Evolutionary conservation across 495 filamentous ascomycete genomes (phyloP), one percentile per base, ranked within the genome.

Genomic region (Friedmanniomyces simplex): DNA sequence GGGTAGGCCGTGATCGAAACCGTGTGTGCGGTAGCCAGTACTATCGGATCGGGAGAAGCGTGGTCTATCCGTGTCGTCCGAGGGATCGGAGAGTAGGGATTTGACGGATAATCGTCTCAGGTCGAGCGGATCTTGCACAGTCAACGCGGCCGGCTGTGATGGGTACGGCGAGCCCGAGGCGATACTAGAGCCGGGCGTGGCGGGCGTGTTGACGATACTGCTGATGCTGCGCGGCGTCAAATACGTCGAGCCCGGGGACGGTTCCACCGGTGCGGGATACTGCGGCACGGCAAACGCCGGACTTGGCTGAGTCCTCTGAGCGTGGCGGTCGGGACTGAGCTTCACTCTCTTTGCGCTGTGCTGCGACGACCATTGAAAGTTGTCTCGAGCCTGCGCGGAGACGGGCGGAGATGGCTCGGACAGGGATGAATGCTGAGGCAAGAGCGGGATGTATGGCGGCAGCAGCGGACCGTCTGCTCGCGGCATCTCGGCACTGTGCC

Each of bases 1-100:
- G 1, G 79, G 78, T 54, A 79, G 74, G 2, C 87, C 87, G 25
- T 78, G 74, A 63, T 91, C 87, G 52, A 84, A 71, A 0, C 87
- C 86, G 65, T 86, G 87, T 0, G 60, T 68, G 0, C 54, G 63
- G 24, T 55, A 54, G 16, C 53, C 54, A 16, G 51, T 55, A 39
- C 61, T 57, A 58, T 69, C 41, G 58, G 22, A n/a, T 14, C 59
- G 30, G 1, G 20, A 54, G 50, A 63, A 64, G 30, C 60, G 60
- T 28, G 66, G 58, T 28, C 53, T 37, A 11, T 67, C 56, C 1
- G 46, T 18, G 5, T 48, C 58, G 21, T 64, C 65, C 21, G 68
- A 56, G 3, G 69, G 67, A 4, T 62, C 60, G 13, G 63, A 66
- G 7, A 71, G 69, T 10, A 71, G 60, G 2, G 68, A 70, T 24